Evolutionary conservation across 176 grass and related monocot genomes (phyloP), one percentile per base, ranked within the genome.

Genomic region (Puccinellia tenuiflora): DNA sequence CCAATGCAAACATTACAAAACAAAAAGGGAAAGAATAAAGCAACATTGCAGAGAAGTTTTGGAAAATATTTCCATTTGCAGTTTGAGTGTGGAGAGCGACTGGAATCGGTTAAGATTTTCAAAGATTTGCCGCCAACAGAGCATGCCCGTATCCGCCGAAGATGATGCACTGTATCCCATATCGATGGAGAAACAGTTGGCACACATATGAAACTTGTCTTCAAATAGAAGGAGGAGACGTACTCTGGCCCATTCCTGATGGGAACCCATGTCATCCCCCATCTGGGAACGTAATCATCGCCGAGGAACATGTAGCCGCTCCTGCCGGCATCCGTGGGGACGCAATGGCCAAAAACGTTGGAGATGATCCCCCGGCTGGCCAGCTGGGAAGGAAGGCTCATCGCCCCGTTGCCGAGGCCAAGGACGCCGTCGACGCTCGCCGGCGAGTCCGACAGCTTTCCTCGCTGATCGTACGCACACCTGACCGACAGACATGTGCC

Each of bases 401-500:
- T 75, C 72, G 48, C 88, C 34, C 81, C 68, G 22, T 79, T 90
- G 61, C 88, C 89, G 26, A 99, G 87, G 48, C 96, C 96, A 34
- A 99, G 86, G 51, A 92, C 76, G 42, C 96, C 96, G 59, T 99
- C 96, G 40, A 84, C 89, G 53, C 85, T 86, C 67, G 91, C 86
- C 14, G 90, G 85, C 25, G 89, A 86, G 15, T 77, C 62, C 37
- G 90, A 30, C 76, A 96, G 85, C 67, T 86, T 83, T 52, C 93
- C 96, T 92, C 85, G 89, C n/a, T 99, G 96, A 54, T 96, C 89
- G 78, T 99, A 90, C 31, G 85, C 93, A 86, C 96, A 99, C 79
- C 96, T 99, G 50, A 74, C 43, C 31, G 45, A 71, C 13, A 57
- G n/a, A n/a, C n/a, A 33, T 37, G 31, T 48, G 66, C 4, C 6